Evolutionary conservation across 345 rosid species (phyloP).

Genomic region (Salix dunnii): DNA sequence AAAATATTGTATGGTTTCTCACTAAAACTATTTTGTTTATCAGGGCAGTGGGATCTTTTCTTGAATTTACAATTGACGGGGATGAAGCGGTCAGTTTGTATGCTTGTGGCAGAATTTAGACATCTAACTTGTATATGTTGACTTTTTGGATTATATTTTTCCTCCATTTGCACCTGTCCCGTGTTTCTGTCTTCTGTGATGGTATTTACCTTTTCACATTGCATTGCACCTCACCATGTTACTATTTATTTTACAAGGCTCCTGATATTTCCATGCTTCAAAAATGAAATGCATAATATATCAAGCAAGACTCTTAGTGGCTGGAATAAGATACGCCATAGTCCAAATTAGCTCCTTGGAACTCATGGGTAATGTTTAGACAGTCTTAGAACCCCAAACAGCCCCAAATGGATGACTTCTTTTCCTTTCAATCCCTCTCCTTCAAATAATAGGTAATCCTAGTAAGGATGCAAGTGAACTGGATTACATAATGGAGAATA

Average conservation of each 20-base stretch:
- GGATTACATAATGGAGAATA: background rate
- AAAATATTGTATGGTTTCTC: constrained; percentile 7
- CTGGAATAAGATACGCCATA: background rate
- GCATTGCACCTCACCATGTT: background rate
- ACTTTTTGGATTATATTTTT: background rate
- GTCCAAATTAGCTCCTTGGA: background rate
- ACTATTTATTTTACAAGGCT: background rate
- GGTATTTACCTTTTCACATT: background rate
- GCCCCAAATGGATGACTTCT: background rate
- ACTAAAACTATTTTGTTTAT: constrained; percentile 13
- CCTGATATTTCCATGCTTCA: background rate
- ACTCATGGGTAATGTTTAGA: background rate
- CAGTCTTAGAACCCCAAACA: background rate
- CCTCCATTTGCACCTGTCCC: background rate
- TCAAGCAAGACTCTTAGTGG: background rate
- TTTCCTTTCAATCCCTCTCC: background rate
- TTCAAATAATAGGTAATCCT: background rate
- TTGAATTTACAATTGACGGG: constrained; percentile 82
- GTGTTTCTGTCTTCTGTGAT: background rate
- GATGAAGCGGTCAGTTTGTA: constrained; percentile 71
- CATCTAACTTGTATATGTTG: background rate
- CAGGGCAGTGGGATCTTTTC: constrained; percentile 98
- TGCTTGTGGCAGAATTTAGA: background rate
- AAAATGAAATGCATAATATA: background rate
- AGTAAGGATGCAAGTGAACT: background rate